Conservation (phyloP, 2,329 filamentous ascomycete species). For the Cadophora sp. region DNA sequence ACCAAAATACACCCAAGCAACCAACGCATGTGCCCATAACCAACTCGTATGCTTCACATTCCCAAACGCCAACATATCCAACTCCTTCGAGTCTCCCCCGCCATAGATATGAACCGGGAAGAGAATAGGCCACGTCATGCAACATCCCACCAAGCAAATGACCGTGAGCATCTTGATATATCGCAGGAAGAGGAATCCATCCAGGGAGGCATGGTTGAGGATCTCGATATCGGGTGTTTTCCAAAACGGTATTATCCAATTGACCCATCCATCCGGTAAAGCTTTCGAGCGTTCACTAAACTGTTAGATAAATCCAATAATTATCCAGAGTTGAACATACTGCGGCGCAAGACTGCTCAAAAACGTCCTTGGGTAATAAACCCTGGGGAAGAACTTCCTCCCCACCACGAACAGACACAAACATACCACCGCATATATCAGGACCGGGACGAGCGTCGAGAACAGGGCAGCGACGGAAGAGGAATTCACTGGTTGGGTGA, state of each 20-base stretch:
- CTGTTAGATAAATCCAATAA: conserved; percentile 11
- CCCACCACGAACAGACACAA: conserved; percentile 58
- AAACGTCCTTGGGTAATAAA: conserved; percentile 63
- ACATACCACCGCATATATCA: conserved; percentile 56
- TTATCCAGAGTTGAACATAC: conserved; percentile 44
- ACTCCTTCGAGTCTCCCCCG: conserved; percentile 57
- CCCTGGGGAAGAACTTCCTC: conserved; percentile 56
- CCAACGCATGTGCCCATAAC: conserved; percentile 65
- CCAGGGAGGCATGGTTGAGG: conserved; percentile 69
- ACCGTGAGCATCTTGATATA: conserved; percentile 67
- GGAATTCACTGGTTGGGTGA: conserved; percentile 48
- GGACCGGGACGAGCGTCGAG: conserved; percentile 60
- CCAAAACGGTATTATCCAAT: conserved; percentile 46
- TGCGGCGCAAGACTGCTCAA: conserved; percentile 56
- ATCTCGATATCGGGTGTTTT: conserved; percentile 49
- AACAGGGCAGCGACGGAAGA: conserved; percentile 52
- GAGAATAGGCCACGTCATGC: conserved; percentile 69
- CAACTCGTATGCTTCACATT: conserved; percentile 60
- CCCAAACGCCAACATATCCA: conserved; percentile 66
- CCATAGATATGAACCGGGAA: conserved; percentile 71
- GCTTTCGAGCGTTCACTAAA: conserved; percentile 43
- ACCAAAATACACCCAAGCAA: conserved; percentile 69
- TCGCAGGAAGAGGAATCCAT: conserved; percentile 70
- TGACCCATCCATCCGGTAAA: conserved; percentile 46
- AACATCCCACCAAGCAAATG: conserved; percentile 66